Percentiles rank a stretch among this genome's conserved stretches.
Conservation (phyloP, 352 stramenopile species). For the Phytophthora nicotianae region DNA sequence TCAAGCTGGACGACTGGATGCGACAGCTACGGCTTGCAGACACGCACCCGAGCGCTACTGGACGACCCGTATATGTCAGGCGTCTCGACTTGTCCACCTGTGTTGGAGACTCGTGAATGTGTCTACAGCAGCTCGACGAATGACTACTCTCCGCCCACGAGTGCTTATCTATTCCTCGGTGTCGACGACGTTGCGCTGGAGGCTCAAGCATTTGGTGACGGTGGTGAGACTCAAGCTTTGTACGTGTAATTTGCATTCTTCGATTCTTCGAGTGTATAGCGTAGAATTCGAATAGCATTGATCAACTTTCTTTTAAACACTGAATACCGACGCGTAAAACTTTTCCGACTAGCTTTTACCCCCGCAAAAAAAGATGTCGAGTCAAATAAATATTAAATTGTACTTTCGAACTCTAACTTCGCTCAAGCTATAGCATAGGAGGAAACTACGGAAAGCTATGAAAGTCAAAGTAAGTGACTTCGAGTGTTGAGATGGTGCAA, state of each 20-base stretch:
- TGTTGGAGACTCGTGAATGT: conserved; percentile 39
- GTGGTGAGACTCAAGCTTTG: conserved; percentile 2
- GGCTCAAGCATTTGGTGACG: conserved; percentile 22
- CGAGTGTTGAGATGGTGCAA: neutral
- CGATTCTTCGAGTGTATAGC: neutral
- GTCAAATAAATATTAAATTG: too few relatives aligned
- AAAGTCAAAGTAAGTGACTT: neutral
- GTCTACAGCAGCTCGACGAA: conserved; percentile 43
- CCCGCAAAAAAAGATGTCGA: too few relatives aligned
- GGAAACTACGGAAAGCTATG: neutral
- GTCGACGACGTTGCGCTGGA: conserved; percentile 12
- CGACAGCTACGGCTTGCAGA: conserved; percentile 46
- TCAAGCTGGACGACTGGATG: conserved; percentile 57
- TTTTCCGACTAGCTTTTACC: too few relatives aligned
- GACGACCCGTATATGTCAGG: conserved; percentile 42
- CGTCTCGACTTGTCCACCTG: conserved; percentile 24
- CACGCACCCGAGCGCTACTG: conserved; percentile 40
- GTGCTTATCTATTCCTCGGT: conserved; percentile 14
- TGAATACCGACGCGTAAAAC: too few relatives aligned
- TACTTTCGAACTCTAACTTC: too few relatives aligned
- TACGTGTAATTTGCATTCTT: conserved; percentile 4
- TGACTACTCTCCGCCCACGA: conserved; percentile 25
- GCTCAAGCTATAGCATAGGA: neutral
- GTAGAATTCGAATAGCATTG: conserved; percentile 1
- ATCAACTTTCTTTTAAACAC: too few relatives aligned